These are phyloP conservation scores for Russula virescens DNA, from an alignment of 768 basidiomycete species.

Conservation along the genomic window DNA sequence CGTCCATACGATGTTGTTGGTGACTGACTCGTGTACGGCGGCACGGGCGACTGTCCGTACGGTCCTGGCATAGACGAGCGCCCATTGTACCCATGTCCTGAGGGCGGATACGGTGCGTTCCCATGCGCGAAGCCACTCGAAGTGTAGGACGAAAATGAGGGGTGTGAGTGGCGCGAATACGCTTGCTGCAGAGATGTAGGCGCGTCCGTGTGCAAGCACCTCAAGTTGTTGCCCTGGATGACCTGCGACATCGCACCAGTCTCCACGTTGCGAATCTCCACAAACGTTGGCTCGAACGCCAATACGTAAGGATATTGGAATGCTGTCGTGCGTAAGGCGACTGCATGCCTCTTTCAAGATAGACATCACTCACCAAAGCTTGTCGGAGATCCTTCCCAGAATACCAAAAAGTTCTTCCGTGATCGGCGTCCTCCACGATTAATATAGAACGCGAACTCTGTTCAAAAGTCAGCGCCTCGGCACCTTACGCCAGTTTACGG, in stretches of 20 bases:
- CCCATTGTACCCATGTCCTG: background rate
- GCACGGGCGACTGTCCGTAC: constrained; percentile 31
- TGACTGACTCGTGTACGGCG: constrained; percentile 39
- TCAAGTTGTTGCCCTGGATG: constrained; percentile 87
- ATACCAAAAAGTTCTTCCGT: constrained; percentile 86
- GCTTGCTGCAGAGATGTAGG: constrained; percentile 78
- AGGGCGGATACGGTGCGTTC: background rate
- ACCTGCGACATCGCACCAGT: constrained; percentile 90
- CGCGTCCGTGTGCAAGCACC: constrained; percentile 88
- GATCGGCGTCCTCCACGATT: constrained; percentile 94
- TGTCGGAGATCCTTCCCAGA: constrained; percentile 94
- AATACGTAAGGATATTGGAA: constrained; percentile 95
- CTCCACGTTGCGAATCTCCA: constrained; percentile 94
- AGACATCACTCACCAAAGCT: constrained; percentile 73
- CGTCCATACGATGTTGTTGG: constrained; percentile 30
- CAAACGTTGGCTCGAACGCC: constrained; percentile 93
- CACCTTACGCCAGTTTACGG: background rate
- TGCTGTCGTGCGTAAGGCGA: constrained; percentile 44
- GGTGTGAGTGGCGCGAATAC: constrained; percentile 32
- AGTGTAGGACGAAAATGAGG: constrained; percentile 17
- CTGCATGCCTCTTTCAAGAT: background rate
- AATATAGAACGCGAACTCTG: constrained; percentile 99
- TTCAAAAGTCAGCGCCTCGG: background rate
- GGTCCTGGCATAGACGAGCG: constrained; percentile 11
- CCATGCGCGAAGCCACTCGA: constrained; percentile 3